phyloP scores from a whole-genome alignment of 139 green algal genomes.

The Chlorella sorokiniana region DNA sequence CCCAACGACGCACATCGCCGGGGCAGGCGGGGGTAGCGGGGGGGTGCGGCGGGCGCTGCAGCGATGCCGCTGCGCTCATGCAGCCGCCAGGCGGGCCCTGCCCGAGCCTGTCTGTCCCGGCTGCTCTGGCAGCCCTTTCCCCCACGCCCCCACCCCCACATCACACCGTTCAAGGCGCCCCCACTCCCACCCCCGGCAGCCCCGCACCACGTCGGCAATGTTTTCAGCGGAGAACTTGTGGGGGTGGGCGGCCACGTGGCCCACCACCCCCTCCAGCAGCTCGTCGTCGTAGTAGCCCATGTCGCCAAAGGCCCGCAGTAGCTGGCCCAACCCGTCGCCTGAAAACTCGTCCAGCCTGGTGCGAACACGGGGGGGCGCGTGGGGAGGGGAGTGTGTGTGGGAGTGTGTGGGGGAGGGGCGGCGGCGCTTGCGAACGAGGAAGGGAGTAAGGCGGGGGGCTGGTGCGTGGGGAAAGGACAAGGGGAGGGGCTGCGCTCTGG shows the following conservation, averaged over 20 bases:
- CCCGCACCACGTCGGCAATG: constrained; percentile 44
- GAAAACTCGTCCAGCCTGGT: constrained; percentile 37
- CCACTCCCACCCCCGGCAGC: not conserved
- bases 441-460: no score
- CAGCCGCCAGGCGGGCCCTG: no score
- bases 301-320: constrained; percentile 41
- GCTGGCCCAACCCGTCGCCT: constrained; percentile 43
- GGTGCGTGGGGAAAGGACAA: no score
- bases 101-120: no score
- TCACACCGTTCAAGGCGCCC: not conserved
- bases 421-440: no score
- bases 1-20: no score
- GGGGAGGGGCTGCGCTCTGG: no score
- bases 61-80: no score
- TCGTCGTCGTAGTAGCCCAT: constrained; percentile 44
- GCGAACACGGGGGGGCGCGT: not conserved
- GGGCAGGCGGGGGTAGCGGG: no score
- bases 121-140: not conserved
- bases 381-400: not conserved
- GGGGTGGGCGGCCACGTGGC: constrained; percentile 21
- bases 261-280: constrained; percentile 33
- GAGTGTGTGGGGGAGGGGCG: not conserved
- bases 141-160: not conserved
- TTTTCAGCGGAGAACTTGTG: constrained; percentile 44
- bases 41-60: no score